Evolutionary conservation across 2,329 filamentous ascomycete species (phyloP).

Genomic region (Talaromyces islandicus): DNA sequence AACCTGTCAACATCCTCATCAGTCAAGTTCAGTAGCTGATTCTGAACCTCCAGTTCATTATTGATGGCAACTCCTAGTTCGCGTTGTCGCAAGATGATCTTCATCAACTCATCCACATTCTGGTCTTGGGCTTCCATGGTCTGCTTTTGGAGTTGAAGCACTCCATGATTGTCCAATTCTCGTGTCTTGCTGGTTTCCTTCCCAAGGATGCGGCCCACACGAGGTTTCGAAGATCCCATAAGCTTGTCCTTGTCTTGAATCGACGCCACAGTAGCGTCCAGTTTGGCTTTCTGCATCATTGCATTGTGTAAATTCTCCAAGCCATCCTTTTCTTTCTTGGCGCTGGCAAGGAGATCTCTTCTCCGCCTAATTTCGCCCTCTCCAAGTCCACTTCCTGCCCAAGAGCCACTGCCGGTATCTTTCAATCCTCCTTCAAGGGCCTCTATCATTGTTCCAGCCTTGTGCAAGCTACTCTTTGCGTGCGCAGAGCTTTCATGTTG

Average conservation of each 20-base stretch:
- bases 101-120: constrained; percentile 53
- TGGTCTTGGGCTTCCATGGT: constrained; percentile 58
- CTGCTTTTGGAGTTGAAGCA: constrained; percentile 57
- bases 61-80: constrained; percentile 60
- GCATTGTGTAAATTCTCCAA: constrained; percentile 55
- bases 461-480: constrained; percentile 55
- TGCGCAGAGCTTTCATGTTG: constrained; percentile 59
- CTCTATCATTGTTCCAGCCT: constrained; percentile 49
- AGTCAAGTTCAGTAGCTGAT: constrained; percentile 53
- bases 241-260: constrained; percentile 41
- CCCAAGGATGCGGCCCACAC: constrained; percentile 45
- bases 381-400: constrained; percentile 40
- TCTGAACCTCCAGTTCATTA: constrained; percentile 56
- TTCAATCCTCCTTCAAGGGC: constrained; percentile 54
- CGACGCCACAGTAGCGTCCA: constrained; percentile 43
- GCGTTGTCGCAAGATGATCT: constrained; percentile 53
- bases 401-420: constrained; percentile 25
- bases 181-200: constrained; percentile 57
- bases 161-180: constrained; percentile 59
- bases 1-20: constrained; percentile 53
- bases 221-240: constrained; percentile 27
- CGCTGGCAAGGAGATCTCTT: constrained; percentile 52
- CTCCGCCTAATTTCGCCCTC: constrained; percentile 57
- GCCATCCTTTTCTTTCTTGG: constrained; percentile 57
- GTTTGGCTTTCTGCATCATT: constrained; percentile 47